Conservation (phyloP, 106 monocot species). For the Phalaenopsis equestris region DNA sequence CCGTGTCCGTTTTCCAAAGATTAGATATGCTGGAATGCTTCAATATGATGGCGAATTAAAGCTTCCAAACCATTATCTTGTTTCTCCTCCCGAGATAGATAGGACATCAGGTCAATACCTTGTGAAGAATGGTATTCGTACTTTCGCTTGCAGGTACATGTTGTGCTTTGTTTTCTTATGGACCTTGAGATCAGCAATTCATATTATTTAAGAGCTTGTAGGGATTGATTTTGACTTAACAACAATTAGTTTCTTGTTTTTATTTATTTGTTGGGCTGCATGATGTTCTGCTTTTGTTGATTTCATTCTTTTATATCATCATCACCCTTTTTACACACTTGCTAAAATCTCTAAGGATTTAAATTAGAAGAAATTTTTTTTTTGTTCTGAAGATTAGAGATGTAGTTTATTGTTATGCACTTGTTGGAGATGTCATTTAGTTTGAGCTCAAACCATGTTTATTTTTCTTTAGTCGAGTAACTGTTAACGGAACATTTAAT, state of each 20-base stretch:
- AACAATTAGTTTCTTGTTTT: neutral
- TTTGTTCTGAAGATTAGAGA: neutral
- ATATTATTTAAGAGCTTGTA: neutral
- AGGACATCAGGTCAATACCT: constrained; percentile 97
- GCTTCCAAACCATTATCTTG: constrained; percentile 76
- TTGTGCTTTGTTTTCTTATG: constrained; percentile 2
- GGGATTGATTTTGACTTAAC: neutral
- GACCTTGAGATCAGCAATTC: neutral
- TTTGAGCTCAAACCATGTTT: neutral
- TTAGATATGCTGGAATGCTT: constrained; percentile 94
- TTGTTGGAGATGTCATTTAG: neutral
- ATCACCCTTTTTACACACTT: neutral
- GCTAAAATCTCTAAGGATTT: neutral
- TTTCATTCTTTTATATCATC: neutral
- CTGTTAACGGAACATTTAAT: neutral
- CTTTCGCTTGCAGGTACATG: constrained; percentile 89
- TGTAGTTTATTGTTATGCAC: neutral
- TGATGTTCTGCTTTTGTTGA: neutral
- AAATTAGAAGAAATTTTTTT: too few species aligned
- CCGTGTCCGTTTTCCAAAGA: constrained; percentile 75
- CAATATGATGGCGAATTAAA: constrained; percentile 97
- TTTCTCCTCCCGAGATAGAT: constrained; percentile 92
- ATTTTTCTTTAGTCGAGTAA: neutral
- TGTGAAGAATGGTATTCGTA: constrained; percentile 78
- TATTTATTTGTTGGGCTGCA: neutral